Percentiles rank a stretch among this genome's conserved stretches.
Evolutionary conservation across 768 basidiomycete genomes (phyloP).

Genomic region (Stropharia rugosoannulata): DNA sequence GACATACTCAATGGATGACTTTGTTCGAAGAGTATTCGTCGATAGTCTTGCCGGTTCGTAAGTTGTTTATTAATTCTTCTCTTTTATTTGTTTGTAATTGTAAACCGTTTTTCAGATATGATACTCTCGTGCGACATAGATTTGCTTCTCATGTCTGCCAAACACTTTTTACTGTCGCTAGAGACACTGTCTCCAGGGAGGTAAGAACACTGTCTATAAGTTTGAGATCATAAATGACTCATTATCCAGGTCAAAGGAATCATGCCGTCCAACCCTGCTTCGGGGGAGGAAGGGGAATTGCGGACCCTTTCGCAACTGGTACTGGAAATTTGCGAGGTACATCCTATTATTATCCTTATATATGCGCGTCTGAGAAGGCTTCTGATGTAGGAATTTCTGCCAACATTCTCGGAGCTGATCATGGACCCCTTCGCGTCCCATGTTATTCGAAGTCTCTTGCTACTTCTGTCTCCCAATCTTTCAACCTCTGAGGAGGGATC

Average conservation of each 20-base stretch:
- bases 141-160: conserved; percentile 97
- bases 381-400: conserved; percentile 64
- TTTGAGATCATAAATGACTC: background rate
- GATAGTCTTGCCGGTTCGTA: conserved; percentile 89
- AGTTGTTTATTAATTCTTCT: conserved; percentile 32
- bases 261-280: conserved; percentile 44
- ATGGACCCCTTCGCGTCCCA: conserved; percentile 92
- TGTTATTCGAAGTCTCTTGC: conserved; percentile 76
- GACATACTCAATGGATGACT: conserved; percentile 93
- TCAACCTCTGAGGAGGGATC: conserved; percentile 35
- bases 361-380: background rate
- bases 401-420: conserved; percentile 60
- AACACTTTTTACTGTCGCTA: conserved; percentile 73
- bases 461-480: conserved; percentile 69
- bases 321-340: conserved; percentile 63
- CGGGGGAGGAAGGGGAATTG: conserved; percentile 62
- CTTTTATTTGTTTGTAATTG: background rate
- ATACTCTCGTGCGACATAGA: conserved; percentile 67
- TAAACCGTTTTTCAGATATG: conserved; percentile 44
- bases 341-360: conserved; percentile 14
- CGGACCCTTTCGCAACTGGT: conserved; percentile 63
- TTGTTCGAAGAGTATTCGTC: conserved; percentile 86
- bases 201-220: conserved; percentile 28
- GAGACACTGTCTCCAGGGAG: conserved; percentile 68
- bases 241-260: conserved; percentile 50